Evolutionary conservation across 495 filamentous ascomycete genomes (phyloP).

Genomic region (Sabuloglossum arenarium): DNA sequence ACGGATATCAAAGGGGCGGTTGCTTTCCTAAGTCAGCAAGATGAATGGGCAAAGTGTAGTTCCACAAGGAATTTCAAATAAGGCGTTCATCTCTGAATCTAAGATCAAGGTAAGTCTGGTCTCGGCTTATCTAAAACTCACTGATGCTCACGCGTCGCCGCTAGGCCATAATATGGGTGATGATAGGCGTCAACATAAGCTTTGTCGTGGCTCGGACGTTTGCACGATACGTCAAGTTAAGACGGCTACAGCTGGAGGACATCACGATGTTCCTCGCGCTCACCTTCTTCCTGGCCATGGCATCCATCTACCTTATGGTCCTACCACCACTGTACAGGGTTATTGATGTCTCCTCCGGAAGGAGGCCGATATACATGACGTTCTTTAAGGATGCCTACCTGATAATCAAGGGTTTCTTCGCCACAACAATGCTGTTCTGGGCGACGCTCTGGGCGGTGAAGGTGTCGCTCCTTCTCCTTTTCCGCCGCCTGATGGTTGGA

Average conservation of each 20-base stretch:
- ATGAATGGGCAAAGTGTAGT: no score
- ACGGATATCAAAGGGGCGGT: neutral
- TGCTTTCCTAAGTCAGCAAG: neutral
- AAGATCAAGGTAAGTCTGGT: neutral
- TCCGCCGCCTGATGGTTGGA: conserved; percentile 19
- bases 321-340: conserved; percentile 15
- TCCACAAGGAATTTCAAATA: neutral
- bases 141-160: conserved; percentile 1
- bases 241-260: conserved; percentile 16
- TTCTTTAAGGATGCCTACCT: conserved; percentile 11
- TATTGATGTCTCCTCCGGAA: conserved; percentile 7
- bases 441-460: conserved; percentile 26
- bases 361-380: conserved; percentile 8
- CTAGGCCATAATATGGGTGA: conserved; percentile 7
- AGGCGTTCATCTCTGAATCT: neutral
- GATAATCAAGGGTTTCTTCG: conserved; percentile 22
- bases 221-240: conserved; percentile 9
- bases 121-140: neutral
- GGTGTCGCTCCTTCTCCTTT: conserved; percentile 23
- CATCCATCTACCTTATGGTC: conserved; percentile 18
- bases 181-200: conserved; percentile 15
- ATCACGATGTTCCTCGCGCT: conserved; percentile 14
- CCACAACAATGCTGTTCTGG: conserved; percentile 24
- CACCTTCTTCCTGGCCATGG: conserved; percentile 15
- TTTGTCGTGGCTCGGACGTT: conserved; percentile 11